Evolutionary conservation across 805 yeast genomes (phyloP), one percentile per base, ranked within the genome.

Genomic region (Yamadazyma tumulicola): DNA sequence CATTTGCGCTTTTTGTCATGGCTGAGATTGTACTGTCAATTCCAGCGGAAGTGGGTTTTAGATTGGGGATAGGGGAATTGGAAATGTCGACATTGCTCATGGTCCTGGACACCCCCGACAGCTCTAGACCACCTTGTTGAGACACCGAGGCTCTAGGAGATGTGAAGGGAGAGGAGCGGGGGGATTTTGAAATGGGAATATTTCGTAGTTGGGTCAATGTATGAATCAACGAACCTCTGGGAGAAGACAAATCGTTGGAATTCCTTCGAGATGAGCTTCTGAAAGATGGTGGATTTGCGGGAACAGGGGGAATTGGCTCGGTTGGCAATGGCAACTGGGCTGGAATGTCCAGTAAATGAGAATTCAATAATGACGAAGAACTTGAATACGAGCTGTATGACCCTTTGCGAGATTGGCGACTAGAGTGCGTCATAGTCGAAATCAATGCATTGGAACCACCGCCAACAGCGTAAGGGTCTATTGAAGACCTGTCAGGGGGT

Each of bases 281-380:
- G 40, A 58, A 64, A 2, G 67, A 57, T 0, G 45, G 19, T 1
- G 65, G 61, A 3, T 64, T 52, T 0, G 61, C 50, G 2, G 72
- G 72, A 4, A 64, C 62, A 10, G 64, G 56, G 0, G 73, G 73
- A 16, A 74, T 53, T 12, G 77, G 73, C 27, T 72, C 81, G 10
- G 48, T 54, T 3, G 89, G 89, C 39, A 75, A 59, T 1, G 81
- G 77, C 12, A 67, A 53, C 34, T 65, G 74, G 0, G 81, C 77
- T 0, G 88, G 87, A 4, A 81, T 59, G 34, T 61, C 72, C 26
- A 57, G 61, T 15, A 57, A 46, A 35, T 55, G 59, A 0, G 60
- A 49, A 8, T 54, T 52, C 24, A 59, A 47, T 12, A 59, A 42
- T 1, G 64, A 58, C 26, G 39, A 52, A 17, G 21, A 41, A 34